Percentiles rank a stretch among this genome's conserved stretches.
These are phyloP conservation scores for Rhizophagus sp. DNA, from an alignment of 192 early-diverging fungal genomes.

Conservation along the genomic window DNA sequence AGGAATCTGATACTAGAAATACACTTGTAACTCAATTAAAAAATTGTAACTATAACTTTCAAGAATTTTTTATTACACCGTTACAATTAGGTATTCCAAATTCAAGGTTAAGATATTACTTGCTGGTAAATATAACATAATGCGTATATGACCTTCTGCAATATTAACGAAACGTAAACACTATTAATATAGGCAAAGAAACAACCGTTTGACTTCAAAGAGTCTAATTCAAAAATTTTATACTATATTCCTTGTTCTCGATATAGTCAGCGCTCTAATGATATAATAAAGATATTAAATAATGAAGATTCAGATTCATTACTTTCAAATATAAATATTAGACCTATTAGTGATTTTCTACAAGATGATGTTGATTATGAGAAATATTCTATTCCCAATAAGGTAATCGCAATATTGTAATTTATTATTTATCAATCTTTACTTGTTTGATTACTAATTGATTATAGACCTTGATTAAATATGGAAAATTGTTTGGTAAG, in stretches of 20 bases:
- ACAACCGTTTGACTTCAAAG: background rate
- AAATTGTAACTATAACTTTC: slow-evolving; percentile 57
- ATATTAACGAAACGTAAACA: background rate
- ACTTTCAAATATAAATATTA: slow-evolving; percentile 32
- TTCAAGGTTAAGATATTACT: slow-evolving; percentile 76
- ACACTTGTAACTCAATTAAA: slow-evolving; percentile 54
- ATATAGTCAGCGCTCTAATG: slow-evolving; percentile 3
- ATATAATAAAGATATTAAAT: slow-evolving; percentile 34
- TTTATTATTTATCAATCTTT: background rate
- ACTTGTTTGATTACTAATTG: background rate
- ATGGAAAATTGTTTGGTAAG: slow-evolving; percentile 52
- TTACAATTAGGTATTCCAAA: slow-evolving; percentile 77
- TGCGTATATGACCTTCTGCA: background rate
- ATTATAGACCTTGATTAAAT: slow-evolving; percentile 47
- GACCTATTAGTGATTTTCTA: slow-evolving; percentile 33
- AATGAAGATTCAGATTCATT: slow-evolving; percentile 10
- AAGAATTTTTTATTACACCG: slow-evolving; percentile 77
- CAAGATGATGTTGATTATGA: slow-evolving; percentile 35
- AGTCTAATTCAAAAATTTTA: background rate
- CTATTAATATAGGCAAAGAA: slow-evolving; percentile 9
- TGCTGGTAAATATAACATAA: slow-evolving; percentile 47
- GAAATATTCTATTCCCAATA: slow-evolving; percentile 51
- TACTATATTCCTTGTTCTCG: slow-evolving; percentile 5
- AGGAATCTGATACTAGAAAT: slow-evolving; percentile 56
- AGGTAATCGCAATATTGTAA: slow-evolving; percentile 9